Evolutionary conservation across 176 grass and related monocot genomes (phyloP).

Genomic region (Eragrostis nindensis): DNA sequence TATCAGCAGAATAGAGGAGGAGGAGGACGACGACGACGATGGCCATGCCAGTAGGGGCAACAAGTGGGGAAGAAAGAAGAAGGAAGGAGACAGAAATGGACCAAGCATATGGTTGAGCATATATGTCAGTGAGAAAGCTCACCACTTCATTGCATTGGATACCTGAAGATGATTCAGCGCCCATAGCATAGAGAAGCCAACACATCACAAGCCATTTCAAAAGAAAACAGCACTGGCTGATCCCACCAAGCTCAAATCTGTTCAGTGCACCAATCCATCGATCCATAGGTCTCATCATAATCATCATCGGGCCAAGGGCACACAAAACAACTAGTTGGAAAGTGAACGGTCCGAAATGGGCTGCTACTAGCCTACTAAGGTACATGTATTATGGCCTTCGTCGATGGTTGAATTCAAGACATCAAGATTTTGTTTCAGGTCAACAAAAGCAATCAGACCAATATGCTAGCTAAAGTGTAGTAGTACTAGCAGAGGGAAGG

Average conservation of each 20-base stretch:
- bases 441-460: not conserved
- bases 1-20: not conserved
- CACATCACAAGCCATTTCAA: constrained; percentile 34
- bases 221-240: not conserved
- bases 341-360: not conserved
- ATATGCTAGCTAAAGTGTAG: not conserved
- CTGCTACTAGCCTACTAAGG: not conserved
- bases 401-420: not conserved
- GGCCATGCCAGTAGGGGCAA: not conserved
- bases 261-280: not conserved
- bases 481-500: not conserved
- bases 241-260: constrained; percentile 10
- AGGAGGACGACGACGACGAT: not conserved
- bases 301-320: constrained; percentile 30
- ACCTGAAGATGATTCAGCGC: constrained; percentile 16
- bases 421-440: not conserved
- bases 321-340: constrained; percentile 10
- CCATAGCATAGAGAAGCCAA: constrained; percentile 39
- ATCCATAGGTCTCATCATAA: not conserved
- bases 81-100: not conserved
- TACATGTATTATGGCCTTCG: not conserved
- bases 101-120: not conserved
- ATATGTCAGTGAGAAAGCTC: not conserved
- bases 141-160: not conserved
- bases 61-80: not conserved